Base-by-base conservation (phyloP, 2,329 filamentous ascomycete genomes). In the Teratosphaeria epicoccoides region DNA sequence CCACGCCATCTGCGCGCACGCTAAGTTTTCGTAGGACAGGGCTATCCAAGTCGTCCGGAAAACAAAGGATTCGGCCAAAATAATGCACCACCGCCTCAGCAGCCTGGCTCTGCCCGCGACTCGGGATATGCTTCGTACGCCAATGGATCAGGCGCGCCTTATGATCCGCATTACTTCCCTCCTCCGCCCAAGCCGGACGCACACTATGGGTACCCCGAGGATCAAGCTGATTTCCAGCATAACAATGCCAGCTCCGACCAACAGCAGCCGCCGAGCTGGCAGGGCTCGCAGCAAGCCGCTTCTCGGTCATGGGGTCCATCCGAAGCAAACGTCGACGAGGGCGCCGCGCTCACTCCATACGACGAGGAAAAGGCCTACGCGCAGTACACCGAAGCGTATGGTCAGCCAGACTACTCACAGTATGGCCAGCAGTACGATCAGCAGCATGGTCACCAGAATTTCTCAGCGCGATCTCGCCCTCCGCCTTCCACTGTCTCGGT, bases 341-440 rank as follows among this genome's bases (percentile, higher is more conserved):
- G 47, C 22, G 55, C 56, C 11, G 49, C 52, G 20, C 17, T 63
- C 37, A 47, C 55, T 6, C 58, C 59, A 3, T 63, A 63, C 47
- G 57, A 63, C 43, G 59, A 62, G 24, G 57, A 61, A 33, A 63
- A 61, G 52, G 61, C 61, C 11, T 60, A 61, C 45, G 60, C 61
- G 44, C 51, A 58, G 28, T 62, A 55, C 22, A 46, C 43, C 24
- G 50, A 50, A 17, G 55, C 55, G 4, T 57, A 57, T 25, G 55
- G 55, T 11, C 50, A 51, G 4, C 57, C 58, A 7, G 24, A 47
- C 47, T 52, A 44, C 49, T 40, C 33, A 17, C 33, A 40, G 33
- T 40, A 40, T 40, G 45, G 40, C 4, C 24, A 46, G 12, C 33
- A 40, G 33, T 17, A 40, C 2, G 1, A n/a, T n/a, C n/a, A n/a